phyloP scores from a whole-genome alignment of 768 basidiomycete genomes.

The Lenzites betulinus region DNA sequence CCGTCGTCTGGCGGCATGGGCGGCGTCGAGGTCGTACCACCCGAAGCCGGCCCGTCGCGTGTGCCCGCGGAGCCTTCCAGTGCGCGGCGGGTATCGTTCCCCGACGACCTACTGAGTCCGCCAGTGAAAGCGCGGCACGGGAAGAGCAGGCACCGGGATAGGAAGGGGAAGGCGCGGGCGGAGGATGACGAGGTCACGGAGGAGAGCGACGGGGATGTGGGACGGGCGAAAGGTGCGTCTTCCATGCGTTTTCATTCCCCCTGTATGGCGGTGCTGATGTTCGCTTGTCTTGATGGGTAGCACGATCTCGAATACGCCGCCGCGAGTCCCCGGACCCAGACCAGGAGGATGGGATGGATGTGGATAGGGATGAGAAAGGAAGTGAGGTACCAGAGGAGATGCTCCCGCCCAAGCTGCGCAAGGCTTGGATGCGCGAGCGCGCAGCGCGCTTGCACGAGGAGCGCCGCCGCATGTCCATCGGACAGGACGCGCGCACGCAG shows the following conservation, averaged over 20 bases:
- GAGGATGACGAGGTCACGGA: conserved; percentile 23
- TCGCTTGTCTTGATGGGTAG: not conserved
- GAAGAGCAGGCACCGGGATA: conserved; percentile 26
- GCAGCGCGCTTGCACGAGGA: conserved; percentile 28
- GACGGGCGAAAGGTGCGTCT: not conserved
- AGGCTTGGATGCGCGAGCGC: conserved; percentile 38
- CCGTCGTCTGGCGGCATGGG: conserved; percentile 62
- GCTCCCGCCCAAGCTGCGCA: conserved; percentile 69
- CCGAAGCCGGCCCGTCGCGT: conserved; percentile 23
- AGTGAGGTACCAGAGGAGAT: conserved; percentile 30
- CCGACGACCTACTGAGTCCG: conserved; percentile 11
- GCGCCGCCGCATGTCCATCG: conserved; percentile 17
- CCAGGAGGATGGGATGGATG: conserved; percentile 16
- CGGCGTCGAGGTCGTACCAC: conserved; percentile 58
- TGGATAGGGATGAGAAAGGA: conserved; percentile 19
- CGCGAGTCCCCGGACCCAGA: not conserved
- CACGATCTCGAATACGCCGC: not conserved
- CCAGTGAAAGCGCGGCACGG: conserved; percentile 7
- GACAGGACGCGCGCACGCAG: not conserved
- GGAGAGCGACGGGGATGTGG: conserved; percentile 24
- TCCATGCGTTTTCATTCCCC: not conserved
- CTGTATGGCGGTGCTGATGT: not conserved
- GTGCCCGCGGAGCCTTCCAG: conserved; percentile 4
- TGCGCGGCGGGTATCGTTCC: conserved; percentile 13
- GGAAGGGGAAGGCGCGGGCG: conserved; percentile 32